These are phyloP conservation scores for Syncephalastrum sp. DNA, from an alignment of 371 early-diverging fungal genomes.

Conservation along the genomic window DNA sequence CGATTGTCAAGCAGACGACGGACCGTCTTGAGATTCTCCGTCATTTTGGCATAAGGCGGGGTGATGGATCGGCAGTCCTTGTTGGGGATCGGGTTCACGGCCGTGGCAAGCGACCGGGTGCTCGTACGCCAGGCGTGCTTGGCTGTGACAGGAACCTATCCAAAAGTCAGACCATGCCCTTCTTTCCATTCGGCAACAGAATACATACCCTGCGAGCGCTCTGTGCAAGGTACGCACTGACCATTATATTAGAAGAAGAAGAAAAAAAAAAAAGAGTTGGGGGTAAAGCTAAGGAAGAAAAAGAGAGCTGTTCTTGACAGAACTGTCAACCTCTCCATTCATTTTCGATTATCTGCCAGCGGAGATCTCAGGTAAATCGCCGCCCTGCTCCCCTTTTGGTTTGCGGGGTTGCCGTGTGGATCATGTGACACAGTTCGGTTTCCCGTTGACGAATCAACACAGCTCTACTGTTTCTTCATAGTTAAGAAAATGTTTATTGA, in stretches of 20 bases:
- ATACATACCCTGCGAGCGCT: conserved; percentile 9
- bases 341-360: no score
- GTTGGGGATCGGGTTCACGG: conserved; percentile 41
- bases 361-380: no score
- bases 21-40: conserved; percentile 52
- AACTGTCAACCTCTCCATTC: no score
- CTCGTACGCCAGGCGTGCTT: conserved; percentile 4
- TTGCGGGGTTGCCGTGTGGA: no score
- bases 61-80: conserved; percentile 58
- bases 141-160: conserved; percentile 10
- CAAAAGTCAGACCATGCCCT: not conserved
- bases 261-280: conserved; percentile 2
- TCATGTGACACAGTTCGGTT: no score
- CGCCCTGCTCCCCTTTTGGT: no score
- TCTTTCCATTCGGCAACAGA: not conserved
- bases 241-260: conserved; percentile 4
- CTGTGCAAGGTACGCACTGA: conserved; percentile 21
- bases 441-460: no score
- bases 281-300: conserved; percentile 1
- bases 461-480: no score
- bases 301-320: not conserved
- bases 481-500: no score
- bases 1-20: conserved; percentile 54
- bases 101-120: conserved; percentile 12
- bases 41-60: conserved; percentile 61